Base-by-base conservation (phyloP, 2,329 filamentous ascomycete species). In the Claviceps monticola region DNA sequence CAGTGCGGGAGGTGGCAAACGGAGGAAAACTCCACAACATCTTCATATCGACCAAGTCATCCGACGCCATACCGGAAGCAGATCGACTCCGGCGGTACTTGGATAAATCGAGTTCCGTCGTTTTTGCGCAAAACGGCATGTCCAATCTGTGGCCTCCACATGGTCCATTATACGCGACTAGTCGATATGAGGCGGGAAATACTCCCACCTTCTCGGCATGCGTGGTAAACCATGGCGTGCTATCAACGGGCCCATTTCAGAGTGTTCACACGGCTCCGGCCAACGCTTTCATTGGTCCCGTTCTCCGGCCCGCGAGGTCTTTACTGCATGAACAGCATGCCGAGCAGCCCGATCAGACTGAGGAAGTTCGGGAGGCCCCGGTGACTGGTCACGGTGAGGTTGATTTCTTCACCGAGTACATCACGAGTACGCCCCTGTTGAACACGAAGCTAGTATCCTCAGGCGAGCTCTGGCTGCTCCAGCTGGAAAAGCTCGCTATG, bases 121-220 rank as follows among this genome's bases (percentile, higher is more conserved):
- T 84, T 13, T 86, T 96, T 60, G 70, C 88, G 23, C 90, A 96
- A 60, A 95, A 95, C 60, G 91, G 91, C 46, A 85, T 96, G 80
- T 89, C 86, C 36, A 74, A 71, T 56, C 64, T 79, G 16, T 80
- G 76, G 76, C 75, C 76, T 23, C 76, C 76, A 7, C 62, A 72
- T 48, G 75, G 75, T 2, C 57, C 59, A 4, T 53, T 61, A 1
- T 79, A 78, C 59, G 63, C 65, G 38, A 56, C 59, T 2, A 60
- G 66, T 50, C 67, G 75, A 17, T 78, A 71, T 51, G 57, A 62
- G 2, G 43, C 52, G 16, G 61, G 57, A 11, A 53, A 60, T 19
- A 62, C 64, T 7, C 90, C 90, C 3, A 79, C 77, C 55, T 95
- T 90, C 65, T 74, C 94, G 55, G 68, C 83, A 42, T 87, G 87